These are phyloP conservation scores for Elongisporangium undulatum DNA, from an alignment of 352 stramenopile species.

Conservation along the genomic window DNA sequence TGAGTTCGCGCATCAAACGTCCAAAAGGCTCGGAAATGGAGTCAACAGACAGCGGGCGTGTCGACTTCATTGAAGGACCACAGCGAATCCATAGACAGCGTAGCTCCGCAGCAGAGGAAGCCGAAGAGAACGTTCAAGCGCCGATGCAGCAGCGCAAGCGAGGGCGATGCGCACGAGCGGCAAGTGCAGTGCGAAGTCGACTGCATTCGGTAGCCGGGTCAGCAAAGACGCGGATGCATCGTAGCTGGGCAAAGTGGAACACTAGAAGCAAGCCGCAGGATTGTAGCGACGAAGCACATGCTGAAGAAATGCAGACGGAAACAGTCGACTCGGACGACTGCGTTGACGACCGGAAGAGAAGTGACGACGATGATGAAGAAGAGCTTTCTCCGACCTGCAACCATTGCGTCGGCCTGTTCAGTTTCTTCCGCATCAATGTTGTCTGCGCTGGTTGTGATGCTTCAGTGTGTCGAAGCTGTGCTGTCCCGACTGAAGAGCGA, in stretches of 20 bases:
- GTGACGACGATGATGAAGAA: neutral
- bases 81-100: neutral
- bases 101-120: neutral
- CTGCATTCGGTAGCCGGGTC: neutral
- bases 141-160: neutral
- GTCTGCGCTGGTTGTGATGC: constrained; percentile 4
- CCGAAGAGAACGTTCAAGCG: neutral
- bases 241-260: neutral
- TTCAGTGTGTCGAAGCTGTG: constrained; percentile 2
- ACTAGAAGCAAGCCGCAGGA: neutral
- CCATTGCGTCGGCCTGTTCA: constrained; percentile 3
- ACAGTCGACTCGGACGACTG: neutral
- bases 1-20: neutral
- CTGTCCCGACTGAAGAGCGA: neutral
- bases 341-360: neutral
- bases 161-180: neutral
- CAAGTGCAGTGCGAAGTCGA: neutral
- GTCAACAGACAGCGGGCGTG: neutral
- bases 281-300: neutral
- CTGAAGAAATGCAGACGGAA: neutral
- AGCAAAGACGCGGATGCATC: neutral
- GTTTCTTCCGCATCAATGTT: neutral
- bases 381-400: constrained; percentile 2
- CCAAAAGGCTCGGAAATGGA: neutral
- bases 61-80: neutral